A percentile compares a stretch with the other conserved stretches of the same genome.
These are phyloP conservation scores for Epichloe coenophiala DNA, from an alignment of 2,329 filamentous ascomycete species.

Conservation along the genomic window DNA sequence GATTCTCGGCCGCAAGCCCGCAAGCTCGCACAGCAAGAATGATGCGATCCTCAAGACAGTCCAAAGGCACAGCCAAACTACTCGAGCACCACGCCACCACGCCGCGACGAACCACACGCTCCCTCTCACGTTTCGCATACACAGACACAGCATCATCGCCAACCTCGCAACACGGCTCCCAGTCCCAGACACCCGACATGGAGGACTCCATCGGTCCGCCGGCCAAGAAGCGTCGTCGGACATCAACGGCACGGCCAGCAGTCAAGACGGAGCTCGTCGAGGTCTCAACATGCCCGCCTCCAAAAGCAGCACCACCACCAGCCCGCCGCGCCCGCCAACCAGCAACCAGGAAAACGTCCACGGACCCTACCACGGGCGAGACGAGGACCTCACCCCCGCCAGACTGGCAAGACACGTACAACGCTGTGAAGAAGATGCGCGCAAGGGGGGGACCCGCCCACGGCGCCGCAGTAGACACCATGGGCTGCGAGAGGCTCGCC, in stretches of 20 bases:
- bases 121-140: slow-evolving; percentile 35
- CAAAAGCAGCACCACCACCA: slow-evolving; percentile 10
- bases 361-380: slow-evolving; percentile 26
- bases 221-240: slow-evolving; percentile 17
- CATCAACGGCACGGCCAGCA: slow-evolving; percentile 7
- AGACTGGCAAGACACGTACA: slow-evolving; percentile 77
- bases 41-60: slow-evolving; percentile 46
- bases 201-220: slow-evolving; percentile 36
- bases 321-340: slow-evolving; percentile 28
- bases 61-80: slow-evolving; percentile 44
- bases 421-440: slow-evolving; percentile 65
- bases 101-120: slow-evolving; percentile 34
- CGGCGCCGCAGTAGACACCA: slow-evolving; percentile 87
- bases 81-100: slow-evolving; percentile 23
- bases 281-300: slow-evolving; percentile 14
- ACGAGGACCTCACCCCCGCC: slow-evolving; percentile 44
- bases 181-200: slow-evolving; percentile 29
- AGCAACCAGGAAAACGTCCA: slow-evolving; percentile 27
- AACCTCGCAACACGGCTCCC: slow-evolving; percentile 8
- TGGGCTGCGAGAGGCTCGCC: slow-evolving; percentile 80
- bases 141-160: slow-evolving; percentile 15
- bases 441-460: slow-evolving; percentile 37
- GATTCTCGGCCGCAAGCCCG: neutral
- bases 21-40: neutral
- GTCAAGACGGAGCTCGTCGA: slow-evolving; percentile 26